A percentile compares a stretch with the other conserved stretches of the same genome.
Conservation (phyloP, 495 filamentous ascomycete species). For the Tricharina praecox region DNA sequence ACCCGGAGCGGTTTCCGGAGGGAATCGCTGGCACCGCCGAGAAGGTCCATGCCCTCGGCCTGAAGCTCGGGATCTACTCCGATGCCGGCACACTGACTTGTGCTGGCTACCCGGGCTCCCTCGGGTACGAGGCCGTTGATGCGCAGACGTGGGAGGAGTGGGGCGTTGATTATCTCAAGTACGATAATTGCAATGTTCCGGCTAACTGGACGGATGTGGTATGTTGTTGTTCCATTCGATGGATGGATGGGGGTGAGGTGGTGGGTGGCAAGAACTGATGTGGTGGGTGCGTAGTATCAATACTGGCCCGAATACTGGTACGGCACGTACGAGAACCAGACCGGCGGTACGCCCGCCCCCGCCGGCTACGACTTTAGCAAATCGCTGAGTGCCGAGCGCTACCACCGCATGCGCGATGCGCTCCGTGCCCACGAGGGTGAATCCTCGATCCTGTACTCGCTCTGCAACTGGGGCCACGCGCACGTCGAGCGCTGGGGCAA, state of each 20-base stretch:
- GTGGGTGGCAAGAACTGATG: no score
- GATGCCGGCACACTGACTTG: slow-evolving; percentile 48
- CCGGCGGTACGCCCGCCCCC: slow-evolving; percentile 27
- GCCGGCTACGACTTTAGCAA: slow-evolving; percentile 36
- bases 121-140: slow-evolving; percentile 46
- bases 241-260: no score
- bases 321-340: slow-evolving; percentile 15
- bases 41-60: slow-evolving; percentile 40
- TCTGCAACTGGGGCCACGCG: slow-evolving; percentile 49
- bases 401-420: slow-evolving; percentile 44
- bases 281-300: no score
- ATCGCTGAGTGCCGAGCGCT: slow-evolving; percentile 38
- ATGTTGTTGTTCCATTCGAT: no score
- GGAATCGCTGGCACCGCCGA: slow-evolving; percentile 44
- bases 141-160: slow-evolving; percentile 45
- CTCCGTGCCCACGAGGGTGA: slow-evolving; percentile 36
- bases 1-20: slow-evolving; percentile 42
- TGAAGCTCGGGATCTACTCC: slow-evolving; percentile 51
- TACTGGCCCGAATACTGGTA: slow-evolving; percentile 22
- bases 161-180: slow-evolving; percentile 55
- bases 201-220: slow-evolving; percentile 12
- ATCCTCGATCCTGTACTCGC: slow-evolving; percentile 39
- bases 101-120: slow-evolving; percentile 42
- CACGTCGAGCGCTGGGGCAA: slow-evolving; percentile 38
- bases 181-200: slow-evolving; percentile 44